A percentile compares a stretch with the other conserved stretches of the same genome.
phyloP scores from a whole-genome alignment of 1,284 basidiomycete species.

The Moesziomyces sp. region DNA sequence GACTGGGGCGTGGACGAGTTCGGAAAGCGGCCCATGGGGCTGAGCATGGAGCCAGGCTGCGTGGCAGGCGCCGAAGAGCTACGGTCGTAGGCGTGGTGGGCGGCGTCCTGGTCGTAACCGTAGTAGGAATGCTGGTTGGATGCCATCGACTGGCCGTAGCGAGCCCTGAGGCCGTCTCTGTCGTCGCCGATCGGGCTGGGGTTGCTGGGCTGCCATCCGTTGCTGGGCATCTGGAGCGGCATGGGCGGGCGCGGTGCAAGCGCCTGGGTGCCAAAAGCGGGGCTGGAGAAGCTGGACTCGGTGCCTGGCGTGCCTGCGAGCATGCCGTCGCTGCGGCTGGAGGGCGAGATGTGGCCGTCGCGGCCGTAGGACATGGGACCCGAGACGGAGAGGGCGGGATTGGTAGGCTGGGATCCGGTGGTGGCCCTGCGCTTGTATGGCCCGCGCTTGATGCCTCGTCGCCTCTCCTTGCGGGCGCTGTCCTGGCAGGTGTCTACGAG shows the following conservation, averaged over 20 bases:
- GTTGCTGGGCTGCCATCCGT: conserved; percentile 27
- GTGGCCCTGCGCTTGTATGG: conserved; percentile 81
- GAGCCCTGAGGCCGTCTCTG: conserved; percentile 30
- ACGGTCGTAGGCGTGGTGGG: conserved; percentile 41
- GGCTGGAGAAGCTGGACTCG: conserved; percentile 41
- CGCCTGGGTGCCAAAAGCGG: conserved; percentile 35
- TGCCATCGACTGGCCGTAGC: conserved; percentile 24
- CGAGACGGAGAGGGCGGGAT: conserved; percentile 25
- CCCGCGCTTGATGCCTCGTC: conserved; percentile 85
- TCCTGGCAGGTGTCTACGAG: conserved; percentile 81
- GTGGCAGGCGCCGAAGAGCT: conserved; percentile 36
- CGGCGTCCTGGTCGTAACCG: conserved; percentile 39
- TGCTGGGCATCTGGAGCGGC: conserved; percentile 41
- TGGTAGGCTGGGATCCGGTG: conserved; percentile 48
- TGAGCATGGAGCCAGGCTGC: conserved; percentile 36
- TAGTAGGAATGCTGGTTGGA: conserved; percentile 28
- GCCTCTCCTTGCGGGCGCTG: conserved; percentile 83
- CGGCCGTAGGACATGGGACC: conserved; percentile 30
- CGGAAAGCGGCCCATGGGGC: conserved; percentile 35
- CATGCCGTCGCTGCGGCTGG: conserved; percentile 42
- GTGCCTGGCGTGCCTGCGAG: conserved; percentile 29
- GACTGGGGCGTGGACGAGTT: conserved; percentile 27
- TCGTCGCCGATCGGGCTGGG: conserved; percentile 32
- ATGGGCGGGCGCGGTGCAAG: conserved; percentile 33
- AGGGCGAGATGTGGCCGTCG: conserved; percentile 34